A percentile compares a stretch with the other conserved stretches of the same genome.
Conservation (phyloP, 1,284 basidiomycete species). For the Ganoderma sinense region DNA sequence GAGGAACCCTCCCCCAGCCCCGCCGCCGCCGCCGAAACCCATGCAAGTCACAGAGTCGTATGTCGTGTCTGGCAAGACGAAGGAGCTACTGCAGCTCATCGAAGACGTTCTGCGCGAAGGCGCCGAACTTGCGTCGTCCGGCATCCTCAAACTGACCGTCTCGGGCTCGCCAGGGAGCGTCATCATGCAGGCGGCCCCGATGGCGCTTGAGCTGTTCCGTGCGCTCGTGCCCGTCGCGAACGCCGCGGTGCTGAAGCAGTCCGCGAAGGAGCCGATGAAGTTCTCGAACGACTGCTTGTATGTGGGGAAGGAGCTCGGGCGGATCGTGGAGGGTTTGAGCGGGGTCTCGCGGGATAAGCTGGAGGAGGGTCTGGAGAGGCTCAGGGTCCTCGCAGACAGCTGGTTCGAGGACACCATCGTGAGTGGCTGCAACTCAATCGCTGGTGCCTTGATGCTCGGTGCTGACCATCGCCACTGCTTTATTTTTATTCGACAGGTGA, state of each 20-base stretch:
- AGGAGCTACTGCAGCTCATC: slow-evolving; percentile 65
- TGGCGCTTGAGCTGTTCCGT: slow-evolving; percentile 83
- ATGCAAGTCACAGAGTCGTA: slow-evolving; percentile 57
- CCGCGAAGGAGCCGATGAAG: slow-evolving; percentile 73
- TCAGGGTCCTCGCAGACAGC: slow-evolving; percentile 65
- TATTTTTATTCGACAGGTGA: slow-evolving; percentile 41
- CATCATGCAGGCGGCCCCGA: slow-evolving; percentile 67
- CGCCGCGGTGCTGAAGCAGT: slow-evolving; percentile 55
- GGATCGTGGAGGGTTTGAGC: slow-evolving; percentile 40
- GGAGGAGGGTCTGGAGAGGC: slow-evolving; percentile 53
- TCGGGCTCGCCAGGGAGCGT: slow-evolving; percentile 54
- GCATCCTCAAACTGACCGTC: slow-evolving; percentile 50
- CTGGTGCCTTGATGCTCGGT: not conserved
- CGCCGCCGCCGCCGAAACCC: slow-evolving; percentile 16
- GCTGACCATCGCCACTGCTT: not conserved
- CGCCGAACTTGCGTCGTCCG: slow-evolving; percentile 59
- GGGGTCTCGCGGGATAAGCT: slow-evolving; percentile 52
- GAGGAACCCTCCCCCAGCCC: slow-evolving; percentile 7
- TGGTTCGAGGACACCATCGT: slow-evolving; percentile 77
- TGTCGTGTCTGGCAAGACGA: slow-evolving; percentile 61
- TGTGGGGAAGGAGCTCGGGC: slow-evolving; percentile 59
- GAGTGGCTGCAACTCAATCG: slow-evolving; percentile 37
- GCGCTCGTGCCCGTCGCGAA: slow-evolving; percentile 84
- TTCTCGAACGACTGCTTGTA: slow-evolving; percentile 90
- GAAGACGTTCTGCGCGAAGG: slow-evolving; percentile 68